Conservation (phyloP, 1,284 basidiomycete genomes). For the Veloporphyrellus conicus region DNA sequence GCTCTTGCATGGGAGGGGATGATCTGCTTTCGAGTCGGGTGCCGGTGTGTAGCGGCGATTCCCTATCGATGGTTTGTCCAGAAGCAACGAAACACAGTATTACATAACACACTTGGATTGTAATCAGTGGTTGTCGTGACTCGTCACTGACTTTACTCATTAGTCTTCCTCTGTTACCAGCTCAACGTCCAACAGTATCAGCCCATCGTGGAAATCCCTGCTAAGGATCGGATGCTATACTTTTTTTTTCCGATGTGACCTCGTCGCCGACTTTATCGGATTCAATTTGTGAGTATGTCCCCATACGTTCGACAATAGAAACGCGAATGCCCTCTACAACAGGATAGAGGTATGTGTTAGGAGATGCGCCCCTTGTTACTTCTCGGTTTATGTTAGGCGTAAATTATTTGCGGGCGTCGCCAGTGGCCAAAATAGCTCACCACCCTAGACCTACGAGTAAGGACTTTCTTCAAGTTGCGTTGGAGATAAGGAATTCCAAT, state of each 20-base stretch:
- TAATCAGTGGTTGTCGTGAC: too few species aligned
- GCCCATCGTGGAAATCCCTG: conserved; percentile 15
- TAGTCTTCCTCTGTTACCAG: neutral
- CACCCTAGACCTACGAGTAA: neutral
- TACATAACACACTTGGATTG: too few species aligned
- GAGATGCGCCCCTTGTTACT: neutral
- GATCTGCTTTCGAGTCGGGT: too few species aligned
- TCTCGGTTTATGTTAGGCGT: neutral
- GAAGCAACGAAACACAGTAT: too few species aligned
- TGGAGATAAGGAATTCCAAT: conserved; percentile 6
- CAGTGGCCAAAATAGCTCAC: conserved; percentile 26
- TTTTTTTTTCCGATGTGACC: neutral
- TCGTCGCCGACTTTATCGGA: neutral
- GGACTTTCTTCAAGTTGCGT: neutral
- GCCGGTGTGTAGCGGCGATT: too few species aligned
- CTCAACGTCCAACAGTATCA: neutral
- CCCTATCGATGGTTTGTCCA: too few species aligned
- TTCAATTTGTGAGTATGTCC: neutral
- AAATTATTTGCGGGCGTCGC: conserved; percentile 3
- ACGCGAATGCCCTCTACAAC: neutral
- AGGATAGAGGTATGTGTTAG: neutral
- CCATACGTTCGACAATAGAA: neutral
- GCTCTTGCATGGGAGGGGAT: too few species aligned
- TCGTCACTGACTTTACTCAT: too few species aligned
- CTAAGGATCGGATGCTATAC: neutral